Evolutionary conservation across 768 basidiomycete genomes (phyloP).

Genomic region (Clavulina sp.): DNA sequence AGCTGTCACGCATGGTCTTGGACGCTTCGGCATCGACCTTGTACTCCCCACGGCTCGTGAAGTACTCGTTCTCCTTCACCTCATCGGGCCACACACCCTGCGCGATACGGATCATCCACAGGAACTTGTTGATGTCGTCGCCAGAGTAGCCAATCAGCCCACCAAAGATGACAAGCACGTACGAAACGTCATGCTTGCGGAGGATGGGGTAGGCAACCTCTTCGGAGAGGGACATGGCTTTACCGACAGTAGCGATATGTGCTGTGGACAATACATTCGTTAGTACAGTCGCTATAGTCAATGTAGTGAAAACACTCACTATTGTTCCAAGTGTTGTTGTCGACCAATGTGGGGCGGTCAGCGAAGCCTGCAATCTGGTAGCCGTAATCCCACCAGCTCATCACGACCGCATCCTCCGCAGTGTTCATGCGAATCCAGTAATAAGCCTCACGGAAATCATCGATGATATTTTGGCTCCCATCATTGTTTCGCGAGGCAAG

Average conservation of each 20-base stretch:
- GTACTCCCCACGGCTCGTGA: slow-evolving; percentile 86
- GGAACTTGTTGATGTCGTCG: slow-evolving; percentile 98
- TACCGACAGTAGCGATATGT: slow-evolving; percentile 96
- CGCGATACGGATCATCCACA: slow-evolving; percentile 94
- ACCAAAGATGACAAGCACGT: slow-evolving; percentile 94
- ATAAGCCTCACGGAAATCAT: slow-evolving; percentile 98
- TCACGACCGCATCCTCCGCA: slow-evolving; percentile 74
- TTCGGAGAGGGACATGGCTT: slow-evolving; percentile 89
- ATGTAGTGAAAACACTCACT: slow-evolving; percentile 36
- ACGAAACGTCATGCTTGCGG: slow-evolving; percentile 92
- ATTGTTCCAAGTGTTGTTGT: slow-evolving; percentile 99
- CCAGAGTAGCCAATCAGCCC: slow-evolving; percentile 93
- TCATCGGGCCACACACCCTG: slow-evolving; percentile 98
- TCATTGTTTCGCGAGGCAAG: slow-evolving; percentile 63
- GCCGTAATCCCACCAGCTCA: slow-evolving; percentile 99
- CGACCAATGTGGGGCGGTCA: slow-evolving; percentile 85
- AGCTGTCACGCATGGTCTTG: slow-evolving; percentile 75
- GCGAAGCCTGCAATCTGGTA: slow-evolving; percentile 99
- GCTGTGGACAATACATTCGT: slow-evolving; percentile 27
- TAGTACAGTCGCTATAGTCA: slow-evolving; percentile 1
- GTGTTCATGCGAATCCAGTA: slow-evolving; percentile 98
- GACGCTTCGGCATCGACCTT: slow-evolving; percentile 75
- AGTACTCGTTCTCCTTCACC: slow-evolving; percentile 88
- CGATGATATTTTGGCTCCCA: slow-evolving; percentile 86
- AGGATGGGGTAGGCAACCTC: slow-evolving; percentile 95